Evolutionary conservation across 2,329 filamentous ascomycete species (phyloP).

Genomic region (Penicillium thymicola): DNA sequence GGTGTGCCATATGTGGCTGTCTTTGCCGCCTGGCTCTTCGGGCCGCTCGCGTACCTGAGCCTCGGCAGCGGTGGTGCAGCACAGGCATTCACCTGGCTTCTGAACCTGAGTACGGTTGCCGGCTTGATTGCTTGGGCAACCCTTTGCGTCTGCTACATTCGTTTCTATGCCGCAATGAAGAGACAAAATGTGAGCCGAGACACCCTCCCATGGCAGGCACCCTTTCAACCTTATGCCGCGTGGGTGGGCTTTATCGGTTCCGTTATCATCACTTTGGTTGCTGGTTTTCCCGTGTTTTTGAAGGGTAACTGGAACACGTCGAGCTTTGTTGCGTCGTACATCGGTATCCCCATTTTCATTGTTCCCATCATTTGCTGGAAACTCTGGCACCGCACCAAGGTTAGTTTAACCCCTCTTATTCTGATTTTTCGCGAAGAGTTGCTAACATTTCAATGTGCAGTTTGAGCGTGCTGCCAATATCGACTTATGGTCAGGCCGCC

Average conservation of each 20-base stretch:
- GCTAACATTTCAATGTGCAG: slow-evolving; percentile 12
- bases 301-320: slow-evolving; percentile 35
- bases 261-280: slow-evolving; percentile 60
- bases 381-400: slow-evolving; percentile 37
- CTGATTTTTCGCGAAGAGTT: neutral
- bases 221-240: slow-evolving; percentile 59
- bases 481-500: slow-evolving; percentile 33
- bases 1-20: slow-evolving; percentile 58
- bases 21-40: slow-evolving; percentile 51
- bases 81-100: slow-evolving; percentile 42
- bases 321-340: slow-evolving; percentile 40
- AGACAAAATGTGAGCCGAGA: slow-evolving; percentile 38
- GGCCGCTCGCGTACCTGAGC: slow-evolving; percentile 44
- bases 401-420: slow-evolving; percentile 16
- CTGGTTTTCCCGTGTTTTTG: slow-evolving; percentile 58
- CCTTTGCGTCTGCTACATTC: slow-evolving; percentile 46
- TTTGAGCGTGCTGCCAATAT: slow-evolving; percentile 26
- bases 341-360: slow-evolving; percentile 44
- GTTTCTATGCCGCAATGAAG: slow-evolving; percentile 49
- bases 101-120: slow-evolving; percentile 46
- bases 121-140: slow-evolving; percentile 51
- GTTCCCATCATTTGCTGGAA: slow-evolving; percentile 46
- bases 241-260: slow-evolving; percentile 59
- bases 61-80: slow-evolving; percentile 35
- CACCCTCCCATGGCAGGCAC: slow-evolving; percentile 49